Base-by-base conservation (phyloP, 495 filamentous ascomycete species). In the Tuber microsphaerosporum region DNA sequence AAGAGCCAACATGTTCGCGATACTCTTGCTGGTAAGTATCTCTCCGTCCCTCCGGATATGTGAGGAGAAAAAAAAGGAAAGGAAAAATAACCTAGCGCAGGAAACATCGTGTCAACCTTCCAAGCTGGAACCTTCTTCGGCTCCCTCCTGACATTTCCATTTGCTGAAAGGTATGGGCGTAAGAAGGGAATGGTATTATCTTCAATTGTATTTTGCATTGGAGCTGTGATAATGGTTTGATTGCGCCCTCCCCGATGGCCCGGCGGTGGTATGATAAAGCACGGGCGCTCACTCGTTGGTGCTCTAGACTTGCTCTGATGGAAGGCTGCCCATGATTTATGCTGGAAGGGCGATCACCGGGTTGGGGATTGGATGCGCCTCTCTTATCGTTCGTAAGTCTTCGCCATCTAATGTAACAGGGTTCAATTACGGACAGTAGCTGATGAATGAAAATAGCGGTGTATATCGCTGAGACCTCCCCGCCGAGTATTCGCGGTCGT, bases 391-490 rank as follows among this genome's bases (percentile, higher is more conserved):
- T 43, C 85, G 80, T 81, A 75, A 77, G 79, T 81, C 19, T 69
- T 73, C 76, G 19, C 17, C 69, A n/a, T 22, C 44, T 6, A 31
- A 26, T 1, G 7, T 19, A 16, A 14, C 4, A 41, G 5, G 26
- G 31, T 34, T 16, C 26, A n/a, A 65, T 65, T 34, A 14, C 4
- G 26, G 4, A 2, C 4, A 2, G 56, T 6, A 34, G n/a, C 26
- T 65, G 56, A 65, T 34, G 56, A 17, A 43, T 43, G 42, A 65
- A 26, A 65, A 44, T 43, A 81, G 80, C 85, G 9, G 81, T 85
- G 31, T 87, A 86, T 71, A 85, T 86, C 65, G 80, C 85, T 3
- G 85, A 87, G 77, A 81, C 81, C 61, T 80, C 84, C 5, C 85
- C 85, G 44, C 82, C 83, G 0, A 78, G 82, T 70, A 84, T 86